Conservation (phyloP, 2,329 filamentous ascomycete genomes). For the Pseudogymnoascus pannorum region DNA sequence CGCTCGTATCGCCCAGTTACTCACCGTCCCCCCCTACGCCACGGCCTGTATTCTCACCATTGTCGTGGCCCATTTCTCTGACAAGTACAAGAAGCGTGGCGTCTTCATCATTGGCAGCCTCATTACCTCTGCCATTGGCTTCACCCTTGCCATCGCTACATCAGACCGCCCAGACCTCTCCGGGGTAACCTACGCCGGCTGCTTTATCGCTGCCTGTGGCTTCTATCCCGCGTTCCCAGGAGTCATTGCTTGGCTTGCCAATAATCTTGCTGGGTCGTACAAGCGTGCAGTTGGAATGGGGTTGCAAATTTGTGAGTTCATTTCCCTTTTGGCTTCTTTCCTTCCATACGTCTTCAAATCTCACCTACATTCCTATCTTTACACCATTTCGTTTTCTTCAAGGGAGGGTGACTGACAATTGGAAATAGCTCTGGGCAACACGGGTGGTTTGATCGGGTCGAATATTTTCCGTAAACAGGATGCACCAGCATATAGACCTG, state of each 20-base stretch:
- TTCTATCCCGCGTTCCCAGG: slow-evolving; percentile 38
- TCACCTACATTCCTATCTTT: too few species aligned
- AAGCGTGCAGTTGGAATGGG: slow-evolving; percentile 55
- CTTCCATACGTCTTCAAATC: background rate
- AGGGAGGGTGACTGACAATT: background rate
- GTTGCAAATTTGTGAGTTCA: slow-evolving; percentile 41
- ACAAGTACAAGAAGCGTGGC: slow-evolving; percentile 38
- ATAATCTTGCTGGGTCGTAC: slow-evolving; percentile 48
- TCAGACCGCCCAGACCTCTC: background rate
- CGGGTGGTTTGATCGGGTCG: slow-evolving; percentile 15
- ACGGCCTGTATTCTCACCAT: slow-evolving; percentile 55
- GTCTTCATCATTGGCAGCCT: slow-evolving; percentile 50
- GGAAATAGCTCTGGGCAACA: slow-evolving; percentile 22
- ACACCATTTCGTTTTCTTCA: background rate
- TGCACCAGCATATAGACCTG: slow-evolving; percentile 12
- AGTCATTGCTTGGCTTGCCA: slow-evolving; percentile 47
- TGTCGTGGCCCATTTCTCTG: slow-evolving; percentile 46
- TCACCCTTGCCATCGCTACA: slow-evolving; percentile 14
- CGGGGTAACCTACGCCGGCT: slow-evolving; percentile 32
- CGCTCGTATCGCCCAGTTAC: slow-evolving; percentile 39
- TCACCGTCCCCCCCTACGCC: slow-evolving; percentile 44
- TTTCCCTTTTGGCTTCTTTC: background rate
- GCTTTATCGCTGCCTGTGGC: slow-evolving; percentile 36
- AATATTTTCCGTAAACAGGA: slow-evolving; percentile 14
- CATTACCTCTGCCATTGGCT: slow-evolving; percentile 29